Percentiles rank a stretch among this genome's conserved stretches.
These are phyloP conservation scores for Lentinula boryana DNA, from an alignment of 768 basidiomycete genomes.

Conservation along the genomic window DNA sequence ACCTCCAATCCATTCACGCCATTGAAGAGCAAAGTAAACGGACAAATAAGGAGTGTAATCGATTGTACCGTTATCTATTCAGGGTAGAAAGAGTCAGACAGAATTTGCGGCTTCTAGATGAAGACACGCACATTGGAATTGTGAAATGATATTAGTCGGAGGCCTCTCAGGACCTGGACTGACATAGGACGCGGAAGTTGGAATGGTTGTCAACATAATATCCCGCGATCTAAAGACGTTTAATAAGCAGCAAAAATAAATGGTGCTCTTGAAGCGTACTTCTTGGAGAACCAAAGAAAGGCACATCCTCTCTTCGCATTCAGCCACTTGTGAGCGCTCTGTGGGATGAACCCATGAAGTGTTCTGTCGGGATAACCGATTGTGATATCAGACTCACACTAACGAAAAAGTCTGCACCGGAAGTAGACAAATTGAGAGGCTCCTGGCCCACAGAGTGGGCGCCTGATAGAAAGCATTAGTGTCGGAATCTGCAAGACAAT, in stretches of 20 bases:
- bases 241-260: background rate
- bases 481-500: background rate
- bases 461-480: background rate
- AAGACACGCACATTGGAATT: constrained; percentile 26
- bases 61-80: constrained; percentile 56
- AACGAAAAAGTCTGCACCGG: constrained; percentile 56
- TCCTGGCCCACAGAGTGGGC: background rate
- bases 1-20: constrained; percentile 69
- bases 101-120: background rate
- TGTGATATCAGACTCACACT: constrained; percentile 31
- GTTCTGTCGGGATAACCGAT: background rate
- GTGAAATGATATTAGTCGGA: constrained; percentile 41
- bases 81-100: background rate
- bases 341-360: constrained; percentile 1
- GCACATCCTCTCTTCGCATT: constrained; percentile 48
- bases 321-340: constrained; percentile 68
- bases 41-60: constrained; percentile 50
- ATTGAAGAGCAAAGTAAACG: constrained; percentile 57
- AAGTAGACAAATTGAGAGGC: constrained; percentile 29
- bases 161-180: constrained; percentile 25
- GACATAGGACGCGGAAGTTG: constrained; percentile 47
- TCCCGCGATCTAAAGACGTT: constrained; percentile 50
- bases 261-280: constrained; percentile 18
- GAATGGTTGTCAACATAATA: constrained; percentile 51
- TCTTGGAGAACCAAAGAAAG: constrained; percentile 29